Evolutionary conservation across 2,329 filamentous ascomycete species (phyloP), one percentile per base, ranked within the genome.

Genomic region (Tolypocladium nubicola): DNA sequence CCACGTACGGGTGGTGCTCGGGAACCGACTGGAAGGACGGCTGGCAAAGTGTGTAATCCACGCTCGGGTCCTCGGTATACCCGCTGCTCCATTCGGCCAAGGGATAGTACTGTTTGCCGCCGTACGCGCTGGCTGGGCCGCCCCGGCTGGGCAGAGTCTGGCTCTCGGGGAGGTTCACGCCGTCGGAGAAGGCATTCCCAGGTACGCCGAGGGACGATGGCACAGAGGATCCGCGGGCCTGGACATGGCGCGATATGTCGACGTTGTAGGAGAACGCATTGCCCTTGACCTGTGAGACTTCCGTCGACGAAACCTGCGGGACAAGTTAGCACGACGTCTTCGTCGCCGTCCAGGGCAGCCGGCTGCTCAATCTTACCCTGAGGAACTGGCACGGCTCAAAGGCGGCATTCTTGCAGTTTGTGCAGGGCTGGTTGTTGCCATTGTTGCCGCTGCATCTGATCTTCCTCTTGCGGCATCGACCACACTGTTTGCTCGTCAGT

Each of bases 361-460:
- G 21, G 13, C 33, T 21, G 16, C 26, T 47, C 47, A 56, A 26
- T 65, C 73, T 68, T 78, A 96, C 93, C 72, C 93, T 82, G 61
- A 95, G 76, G 67, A 96, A 97, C 58, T 86, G 82, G 69, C 93
- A 97, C 7, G 79, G 76, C 26, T 86, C 82, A 33, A 81, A 76
- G 14, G 88, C 87, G 55, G 92, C 87, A 60, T 79, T 84, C 66
- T 84, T 87, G 76, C 93, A 97, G 70, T 92, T 96, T 13, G 81
- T 77, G 72, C 93, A 97, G n/a, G 86, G 85, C 43, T 77, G 74
- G n/a, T 87, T 88, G 66, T 87, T 83, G 38, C 88, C 88, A 39
- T 81, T 78, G 68, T 96, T 90, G 49, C 93, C 93, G 66, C 89
- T 96, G 75, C 93, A 97, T 64, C 90, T 87, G 65, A 97, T 97